Evolutionary conservation across 1,284 basidiomycete species (phyloP), one percentile per base, ranked within the genome.

Genomic region (Papiliotrema flavescens): DNA sequence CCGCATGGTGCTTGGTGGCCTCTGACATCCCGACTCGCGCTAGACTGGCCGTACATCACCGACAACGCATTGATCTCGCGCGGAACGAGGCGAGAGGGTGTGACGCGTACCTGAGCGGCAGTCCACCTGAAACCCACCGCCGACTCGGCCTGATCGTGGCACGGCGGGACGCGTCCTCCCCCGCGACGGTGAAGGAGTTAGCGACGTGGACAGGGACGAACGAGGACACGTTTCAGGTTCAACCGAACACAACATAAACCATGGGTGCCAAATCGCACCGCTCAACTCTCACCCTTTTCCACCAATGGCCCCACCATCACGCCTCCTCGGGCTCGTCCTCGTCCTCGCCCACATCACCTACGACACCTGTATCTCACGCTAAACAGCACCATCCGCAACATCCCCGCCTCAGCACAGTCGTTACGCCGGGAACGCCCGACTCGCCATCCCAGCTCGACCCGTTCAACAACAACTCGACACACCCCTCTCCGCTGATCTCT

Each of bases 381-480:
- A 23, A 15, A 13, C 32, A 20, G 11, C 37, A 34, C 24, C 28
- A 51, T 40, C 47, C 34, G 6, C 39, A 14, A 3, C 36, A 45
- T 9, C 42, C 28, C 7, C 19, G 34, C n/a, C 44, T 34, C 13
- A 26, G 11, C 28, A 32, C 28, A 11, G 28, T 22, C 35, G 36
- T 4, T 44, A 51, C 19, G 19, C 55, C 55, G 20, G 50, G 53
- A 5, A 49, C 51, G n/a, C 51, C 56, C 23, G 52, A 49, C 13
- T 49, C 56, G 17, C 53, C 53, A 5, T 49, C 35, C 26, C 37
- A 37, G 49, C 54, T 50, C 57, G 62, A 64, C 43, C 59, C 61
- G 26, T 63, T 62, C 44, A 59, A 56, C 17, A 54, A 57, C 14
- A 54, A 50, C 26, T 47, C 55, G 14, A 58, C 53, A 34, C 51